phyloP scores from a whole-genome alignment of 2,329 filamentous ascomycete genomes.

The Scedosporium dehoogii region DNA sequence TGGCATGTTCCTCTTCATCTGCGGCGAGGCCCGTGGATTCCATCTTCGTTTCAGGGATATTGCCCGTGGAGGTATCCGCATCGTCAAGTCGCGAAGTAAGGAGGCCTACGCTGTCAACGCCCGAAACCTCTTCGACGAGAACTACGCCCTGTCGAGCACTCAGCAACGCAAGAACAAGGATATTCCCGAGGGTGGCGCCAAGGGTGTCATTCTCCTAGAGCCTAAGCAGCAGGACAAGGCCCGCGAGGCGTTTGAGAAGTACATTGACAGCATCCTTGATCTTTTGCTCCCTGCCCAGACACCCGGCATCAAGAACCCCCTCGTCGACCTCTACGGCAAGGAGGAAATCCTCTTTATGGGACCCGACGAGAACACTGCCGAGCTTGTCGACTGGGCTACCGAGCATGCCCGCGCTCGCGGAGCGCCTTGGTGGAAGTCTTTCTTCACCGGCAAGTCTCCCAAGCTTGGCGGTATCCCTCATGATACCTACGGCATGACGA shows the following conservation, averaged over 20 bases:
- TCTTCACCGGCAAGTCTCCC: slow-evolving; percentile 98
- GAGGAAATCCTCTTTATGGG: slow-evolving; percentile 98
- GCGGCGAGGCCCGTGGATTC: slow-evolving; percentile 93
- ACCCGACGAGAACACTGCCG: slow-evolving; percentile 96
- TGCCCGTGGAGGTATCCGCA: slow-evolving; percentile 91
- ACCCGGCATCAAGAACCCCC: slow-evolving; percentile 96
- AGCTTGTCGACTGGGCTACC: slow-evolving; percentile 97
- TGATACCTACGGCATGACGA: slow-evolving; percentile 96
- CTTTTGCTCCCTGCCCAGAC: slow-evolving; percentile 81
- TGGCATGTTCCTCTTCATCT: slow-evolving; percentile 98
- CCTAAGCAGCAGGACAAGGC: slow-evolving; percentile 90
- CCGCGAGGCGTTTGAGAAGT: slow-evolving; percentile 93
- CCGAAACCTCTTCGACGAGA: slow-evolving; percentile 93
- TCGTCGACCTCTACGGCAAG: slow-evolving; percentile 90
- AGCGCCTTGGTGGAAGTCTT: slow-evolving; percentile 99
- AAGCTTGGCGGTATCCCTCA: slow-evolving; percentile 95
- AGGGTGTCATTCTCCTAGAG: slow-evolving; percentile 93
- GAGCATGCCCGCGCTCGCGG: slow-evolving; percentile 80
- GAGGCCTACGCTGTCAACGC: slow-evolving; percentile 96
- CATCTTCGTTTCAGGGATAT: slow-evolving; percentile 97
- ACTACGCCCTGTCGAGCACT: slow-evolving; percentile 95
- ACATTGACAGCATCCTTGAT: slow-evolving; percentile 97
- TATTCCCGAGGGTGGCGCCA: slow-evolving; percentile 94
- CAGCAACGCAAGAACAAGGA: slow-evolving; percentile 99
- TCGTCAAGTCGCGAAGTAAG: slow-evolving; percentile 94